Conservation (phyloP, 805 yeast genomes). For the Priceomyces medius region DNA sequence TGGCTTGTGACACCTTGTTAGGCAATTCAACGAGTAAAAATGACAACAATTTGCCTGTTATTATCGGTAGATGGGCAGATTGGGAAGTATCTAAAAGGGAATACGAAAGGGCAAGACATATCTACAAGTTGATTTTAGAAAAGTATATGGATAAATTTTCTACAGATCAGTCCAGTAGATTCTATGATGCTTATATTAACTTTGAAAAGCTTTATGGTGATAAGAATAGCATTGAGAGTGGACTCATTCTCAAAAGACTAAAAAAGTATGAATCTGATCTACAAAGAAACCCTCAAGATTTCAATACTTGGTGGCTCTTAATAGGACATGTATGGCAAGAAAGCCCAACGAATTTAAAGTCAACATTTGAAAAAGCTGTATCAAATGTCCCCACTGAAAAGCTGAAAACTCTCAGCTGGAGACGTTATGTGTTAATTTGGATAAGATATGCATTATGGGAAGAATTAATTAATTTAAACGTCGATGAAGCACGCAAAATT, state of each 20-base stretch:
- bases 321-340: slow-evolving; percentile 49
- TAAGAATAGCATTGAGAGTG: slow-evolving; percentile 49
- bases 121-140: slow-evolving; percentile 53
- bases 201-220: slow-evolving; percentile 70
- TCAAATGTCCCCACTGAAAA: slow-evolving; percentile 32
- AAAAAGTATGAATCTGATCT: slow-evolving; percentile 53
- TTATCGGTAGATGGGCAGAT: slow-evolving; percentile 56
- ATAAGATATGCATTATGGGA: slow-evolving; percentile 59
- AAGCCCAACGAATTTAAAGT: slow-evolving; percentile 12
- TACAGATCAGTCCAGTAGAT: slow-evolving; percentile 31
- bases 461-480: slow-evolving; percentile 49
- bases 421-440: slow-evolving; percentile 70
- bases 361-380: slow-evolving; percentile 46
- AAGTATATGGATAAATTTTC: slow-evolving; percentile 19
- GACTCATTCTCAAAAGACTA: slow-evolving; percentile 54
- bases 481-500: slow-evolving; percentile 45
- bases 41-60: slow-evolving; percentile 30
- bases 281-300: slow-evolving; percentile 50
- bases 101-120: slow-evolving; percentile 58
- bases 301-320: slow-evolving; percentile 83
- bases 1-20: slow-evolving; percentile 58
- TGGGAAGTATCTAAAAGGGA: slow-evolving; percentile 69
- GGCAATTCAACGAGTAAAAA: slow-evolving; percentile 11
- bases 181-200: slow-evolving; percentile 41
- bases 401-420: slow-evolving; percentile 52